phyloP scores from a whole-genome alignment of 345 rosid genomes.

The Streptanthus diversifolius region DNA sequence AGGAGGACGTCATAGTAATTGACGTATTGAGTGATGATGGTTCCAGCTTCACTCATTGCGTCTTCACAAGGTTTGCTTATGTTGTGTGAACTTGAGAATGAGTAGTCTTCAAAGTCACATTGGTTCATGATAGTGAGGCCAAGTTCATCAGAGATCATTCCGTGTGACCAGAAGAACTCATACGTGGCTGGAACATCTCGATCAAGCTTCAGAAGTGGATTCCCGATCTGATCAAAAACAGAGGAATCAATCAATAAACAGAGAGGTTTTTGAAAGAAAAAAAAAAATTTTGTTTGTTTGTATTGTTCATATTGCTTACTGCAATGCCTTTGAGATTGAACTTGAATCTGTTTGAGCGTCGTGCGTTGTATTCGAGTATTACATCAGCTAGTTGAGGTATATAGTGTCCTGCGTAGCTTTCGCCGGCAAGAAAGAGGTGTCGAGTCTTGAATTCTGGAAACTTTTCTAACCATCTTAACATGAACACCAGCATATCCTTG shows the following conservation, averaged over 20 bases:
- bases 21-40: slow-evolving; percentile 57
- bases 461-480: slow-evolving; percentile 74
- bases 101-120: slow-evolving; percentile 81
- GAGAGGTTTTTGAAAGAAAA: neutral
- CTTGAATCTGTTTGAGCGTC: slow-evolving; percentile 52
- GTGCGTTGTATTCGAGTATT: slow-evolving; percentile 63
- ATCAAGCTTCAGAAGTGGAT: slow-evolving; percentile 81
- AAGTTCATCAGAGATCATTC: slow-evolving; percentile 93
- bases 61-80: slow-evolving; percentile 43
- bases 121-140: slow-evolving; percentile 61
- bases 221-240: slow-evolving; percentile 61
- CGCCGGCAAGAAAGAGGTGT: slow-evolving; percentile 75
- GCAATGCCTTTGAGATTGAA: slow-evolving; percentile 94
- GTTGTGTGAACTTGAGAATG: slow-evolving; percentile 55
- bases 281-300: too few relatives aligned
- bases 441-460: slow-evolving; percentile 67
- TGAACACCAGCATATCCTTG: slow-evolving; percentile 66
- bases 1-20: slow-evolving; percentile 76
- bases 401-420: slow-evolving; percentile 98
- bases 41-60: slow-evolving; percentile 52
- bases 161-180: slow-evolving; percentile 91
- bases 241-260: slow-evolving; percentile 8
- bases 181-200: slow-evolving; percentile 67
- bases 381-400: slow-evolving; percentile 79
- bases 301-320: slow-evolving; percentile 48